Evolutionary conservation across 164 flowering plant species (phyloP), one percentile per base, ranked within the genome.

Genomic region (Piper betle): DNA sequence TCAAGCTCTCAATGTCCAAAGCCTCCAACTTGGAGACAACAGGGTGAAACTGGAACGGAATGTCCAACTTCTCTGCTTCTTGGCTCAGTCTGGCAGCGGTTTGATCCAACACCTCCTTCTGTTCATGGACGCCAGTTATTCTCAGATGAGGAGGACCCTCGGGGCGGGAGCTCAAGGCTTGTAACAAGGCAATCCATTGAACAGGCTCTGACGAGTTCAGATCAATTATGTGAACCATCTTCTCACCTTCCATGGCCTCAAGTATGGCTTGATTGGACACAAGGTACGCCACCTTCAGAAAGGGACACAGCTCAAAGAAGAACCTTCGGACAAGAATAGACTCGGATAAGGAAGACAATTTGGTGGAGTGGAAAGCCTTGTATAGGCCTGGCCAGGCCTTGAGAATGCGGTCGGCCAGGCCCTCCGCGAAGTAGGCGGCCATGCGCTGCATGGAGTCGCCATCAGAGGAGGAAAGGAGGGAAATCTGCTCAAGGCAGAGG

Each of bases 121-220:
- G 81, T 53, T 81, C 79, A 72, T 86, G 82, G 62, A 88, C 69
- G 25, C 87, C 93, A 1, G 96, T 86, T 37, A 88, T 86, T 59
- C 84, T 78, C 76, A 88, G 62, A 69, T 86, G 91, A n/a, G 96
- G 96, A 0, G 96, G 86, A 0, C 96, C 96, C 53, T 77, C 96
- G 0, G 85, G 87, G 39, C 91, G 73, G 3, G 79, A 74, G 43
- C 78, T 79, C 63, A 88, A 65, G 18, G 80, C 73, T 53, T 79
- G 86, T 39, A 88, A 76, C 19, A 88, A 83, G 2, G 79, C 73
- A 39, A 81, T 68, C 96, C 93, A 86, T 55, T 82, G 93, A 2
- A 77, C 82, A n/a, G 91, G 91, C 61, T 84, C 91, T 7, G 74
- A 73, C 0, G 81, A 72, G 68, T 77, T 65, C 8, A 88, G 78